Percentiles rank a stretch among this genome's conserved stretches.
These are phyloP conservation scores for Sporothrix curviconia DNA, from an alignment of 2,329 filamentous ascomycete genomes.

Conservation along the genomic window DNA sequence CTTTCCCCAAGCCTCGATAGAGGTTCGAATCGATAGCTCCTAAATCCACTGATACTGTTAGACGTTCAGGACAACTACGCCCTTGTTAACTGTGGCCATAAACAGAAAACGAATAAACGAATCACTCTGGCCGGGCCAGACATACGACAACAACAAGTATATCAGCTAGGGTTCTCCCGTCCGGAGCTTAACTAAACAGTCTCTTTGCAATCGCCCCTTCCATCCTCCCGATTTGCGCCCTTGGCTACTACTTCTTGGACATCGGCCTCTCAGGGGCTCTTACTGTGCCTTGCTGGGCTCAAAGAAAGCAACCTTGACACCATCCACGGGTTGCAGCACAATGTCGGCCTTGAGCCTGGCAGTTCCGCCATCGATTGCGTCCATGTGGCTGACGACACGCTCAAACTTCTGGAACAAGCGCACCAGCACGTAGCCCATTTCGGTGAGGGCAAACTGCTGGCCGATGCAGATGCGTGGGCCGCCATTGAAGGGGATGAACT, in stretches of 20 bases:
- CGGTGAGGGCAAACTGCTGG: constrained; percentile 74
- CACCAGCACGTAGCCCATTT: constrained; percentile 67
- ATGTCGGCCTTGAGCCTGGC: constrained; percentile 54
- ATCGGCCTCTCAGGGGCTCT: too few species aligned
- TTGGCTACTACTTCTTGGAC: too few species aligned
- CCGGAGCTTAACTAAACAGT: too few species aligned
- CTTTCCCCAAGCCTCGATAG: too few species aligned
- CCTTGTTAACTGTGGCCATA: too few species aligned
- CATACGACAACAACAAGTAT: too few species aligned
- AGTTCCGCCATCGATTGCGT: constrained; percentile 45
- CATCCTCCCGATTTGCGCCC: not conserved
- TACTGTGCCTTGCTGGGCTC: constrained; percentile 31
- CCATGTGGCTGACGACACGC: constrained; percentile 52
- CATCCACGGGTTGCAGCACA: constrained; percentile 52
- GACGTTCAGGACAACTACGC: too few species aligned
- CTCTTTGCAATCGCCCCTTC: not conserved
- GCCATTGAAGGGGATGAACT: constrained; percentile 70
- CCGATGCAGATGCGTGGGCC: constrained; percentile 69
- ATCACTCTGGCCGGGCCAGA: too few species aligned
- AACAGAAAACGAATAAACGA: too few species aligned
- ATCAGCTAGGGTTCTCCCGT: too few species aligned
- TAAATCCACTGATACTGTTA: too few species aligned
- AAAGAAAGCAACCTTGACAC: constrained; percentile 52
- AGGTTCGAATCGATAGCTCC: too few species aligned
- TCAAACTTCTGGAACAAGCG: constrained; percentile 68